Base-by-base conservation (phyloP, 352 stramenopile genomes). In the Globisporangium apiculatum region DNA sequence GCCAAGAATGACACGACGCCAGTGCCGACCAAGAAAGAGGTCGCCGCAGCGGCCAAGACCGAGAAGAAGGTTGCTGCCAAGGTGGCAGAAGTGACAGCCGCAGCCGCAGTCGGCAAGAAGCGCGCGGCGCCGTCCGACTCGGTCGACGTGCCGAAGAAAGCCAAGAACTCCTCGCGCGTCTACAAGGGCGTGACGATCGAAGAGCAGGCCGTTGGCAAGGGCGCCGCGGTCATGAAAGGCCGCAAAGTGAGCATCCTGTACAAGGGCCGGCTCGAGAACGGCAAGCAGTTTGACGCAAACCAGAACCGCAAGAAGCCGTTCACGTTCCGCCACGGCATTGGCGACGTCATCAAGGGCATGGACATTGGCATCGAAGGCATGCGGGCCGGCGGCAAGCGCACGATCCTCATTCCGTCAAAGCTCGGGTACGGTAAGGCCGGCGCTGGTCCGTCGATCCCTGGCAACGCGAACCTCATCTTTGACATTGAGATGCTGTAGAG, bases 331-430 rank as follows among this genome's bases (percentile, higher is more conserved):
- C 83, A 92, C 53, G 83, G 86, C 53, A 79, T 91, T 35, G 86
- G 86, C 45, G 78, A 97, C 54, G 94, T 98, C 37, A 98, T 98
- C 71, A 95, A 97, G 66, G 94, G 94, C 62, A 98, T 97, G 92
- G 95, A 98, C 69, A 88, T 97, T 61, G 86, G 94, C 46, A 96
- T 99, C 14, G 79, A 92, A 50, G 86, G 83, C 61, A 95, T 95
- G 83, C 81, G 82, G 38, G 58, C 84, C 1, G 86, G 86, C 37
- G 86, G 84, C 62, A 95, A 99, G 79, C 94, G 96, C 50, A 96
- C 85, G 35, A 91, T 99, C 51, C 74, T 77, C 12, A 98, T 98
- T 56, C 93, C 94, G 35, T 79, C 73, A 45, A 90, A 98, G 72
- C 95, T 97, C 61, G 96, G 93, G 51, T 99, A 99, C 66, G 96